Evolutionary conservation across 495 filamentous ascomycete genomes (phyloP).

Genomic region (Platismatia glauca): DNA sequence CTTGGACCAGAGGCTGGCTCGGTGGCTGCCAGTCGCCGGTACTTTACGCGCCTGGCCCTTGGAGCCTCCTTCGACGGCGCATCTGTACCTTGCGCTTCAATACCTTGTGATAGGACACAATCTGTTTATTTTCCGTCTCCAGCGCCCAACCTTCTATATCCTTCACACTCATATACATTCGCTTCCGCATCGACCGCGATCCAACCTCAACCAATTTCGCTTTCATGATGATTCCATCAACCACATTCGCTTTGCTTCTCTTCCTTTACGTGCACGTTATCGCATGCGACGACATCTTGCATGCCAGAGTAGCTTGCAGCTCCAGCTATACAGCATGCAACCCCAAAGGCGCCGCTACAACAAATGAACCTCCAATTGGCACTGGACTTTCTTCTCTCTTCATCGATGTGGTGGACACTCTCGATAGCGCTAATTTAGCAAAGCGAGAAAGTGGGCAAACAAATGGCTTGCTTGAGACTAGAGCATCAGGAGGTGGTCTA

Average conservation of each 20-base stretch:
- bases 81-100: conserved; percentile 9
- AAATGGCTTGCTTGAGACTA: conserved; percentile 1
- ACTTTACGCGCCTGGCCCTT: neutral
- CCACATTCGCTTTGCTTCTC: neutral
- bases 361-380: conserved; percentile 25
- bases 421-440: conserved; percentile 22
- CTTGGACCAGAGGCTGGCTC: no score
- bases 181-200: neutral
- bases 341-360: conserved; percentile 25
- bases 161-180: neutral
- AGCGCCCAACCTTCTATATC: neutral
- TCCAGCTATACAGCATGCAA: conserved; percentile 16
- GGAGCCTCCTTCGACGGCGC: neutral
- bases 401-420: conserved; percentile 25
- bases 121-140: neutral
- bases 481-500: conserved; percentile 19
- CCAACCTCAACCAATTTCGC: neutral
- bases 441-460: conserved; percentile 18
- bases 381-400: conserved; percentile 24
- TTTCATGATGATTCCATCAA: neutral
- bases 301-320: conserved; percentile 14
- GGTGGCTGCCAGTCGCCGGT: neutral
- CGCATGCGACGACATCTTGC: neutral
- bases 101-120: neutral
- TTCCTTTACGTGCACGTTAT: neutral